Conservation (phyloP, 75 land plant species). For the Pinus taeda region DNA sequence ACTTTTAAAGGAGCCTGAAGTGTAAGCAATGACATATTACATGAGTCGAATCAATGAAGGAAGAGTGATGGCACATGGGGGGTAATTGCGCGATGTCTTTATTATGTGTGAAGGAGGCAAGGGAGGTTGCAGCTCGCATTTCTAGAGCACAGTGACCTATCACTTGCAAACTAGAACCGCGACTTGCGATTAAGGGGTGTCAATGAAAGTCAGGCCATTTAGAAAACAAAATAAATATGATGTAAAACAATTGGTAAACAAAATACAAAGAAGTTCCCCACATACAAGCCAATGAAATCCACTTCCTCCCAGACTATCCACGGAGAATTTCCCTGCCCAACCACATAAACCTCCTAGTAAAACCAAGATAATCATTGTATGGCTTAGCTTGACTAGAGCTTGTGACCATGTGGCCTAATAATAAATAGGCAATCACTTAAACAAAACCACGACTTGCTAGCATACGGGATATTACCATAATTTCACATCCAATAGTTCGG, state of each 20-base stretch:
- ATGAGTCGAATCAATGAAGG: too few relatives aligned
- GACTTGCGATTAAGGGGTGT: too few relatives aligned
- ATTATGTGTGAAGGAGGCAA: too few relatives aligned
- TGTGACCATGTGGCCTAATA: conserved; percentile 20
- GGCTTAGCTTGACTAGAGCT: conserved; percentile 32
- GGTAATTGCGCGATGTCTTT: too few relatives aligned
- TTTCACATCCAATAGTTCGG: conserved; percentile 14
- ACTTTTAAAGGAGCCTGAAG: too few relatives aligned
- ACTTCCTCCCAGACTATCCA: conserved; percentile 42
- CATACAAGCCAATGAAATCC: conserved; percentile 32
- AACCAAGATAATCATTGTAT: conserved; percentile 23
- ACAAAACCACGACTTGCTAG: conserved; percentile 22
- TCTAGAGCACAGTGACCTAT: too few relatives aligned
- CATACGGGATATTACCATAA: conserved; percentile 25
- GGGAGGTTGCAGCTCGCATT: too few relatives aligned
- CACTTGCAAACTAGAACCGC: too few relatives aligned
- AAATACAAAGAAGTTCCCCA: conserved; percentile 29
- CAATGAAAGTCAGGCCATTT: conserved; percentile 6
- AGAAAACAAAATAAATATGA: conserved; percentile 20
- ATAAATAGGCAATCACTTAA: conserved; percentile 17
- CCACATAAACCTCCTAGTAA: conserved; percentile 40
- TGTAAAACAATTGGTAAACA: conserved; percentile 31
- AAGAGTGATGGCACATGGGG: too few relatives aligned
- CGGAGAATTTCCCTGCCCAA: conserved; percentile 31
- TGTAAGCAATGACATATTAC: too few relatives aligned